These are phyloP conservation scores for Phialophora macrospora DNA, from an alignment of 2,329 filamentous ascomycete species.

Conservation along the genomic window DNA sequence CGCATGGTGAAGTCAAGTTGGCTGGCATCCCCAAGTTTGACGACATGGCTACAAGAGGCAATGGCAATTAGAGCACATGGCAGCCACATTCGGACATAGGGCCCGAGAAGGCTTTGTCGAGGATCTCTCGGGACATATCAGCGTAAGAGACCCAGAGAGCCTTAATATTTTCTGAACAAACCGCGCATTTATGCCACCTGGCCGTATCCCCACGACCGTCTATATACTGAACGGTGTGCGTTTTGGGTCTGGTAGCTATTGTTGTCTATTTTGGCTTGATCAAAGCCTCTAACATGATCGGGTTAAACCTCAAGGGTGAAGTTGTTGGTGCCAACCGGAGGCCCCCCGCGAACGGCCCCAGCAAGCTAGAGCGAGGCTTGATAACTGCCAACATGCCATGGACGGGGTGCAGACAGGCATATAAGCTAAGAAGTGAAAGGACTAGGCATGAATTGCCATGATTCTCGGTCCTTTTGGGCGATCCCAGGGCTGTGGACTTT, in stretches of 20 bases:
- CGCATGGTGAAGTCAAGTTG: conserved; percentile 38
- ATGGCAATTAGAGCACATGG: conserved; percentile 70
- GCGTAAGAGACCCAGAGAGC: conserved; percentile 68
- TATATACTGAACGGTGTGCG: too few species aligned
- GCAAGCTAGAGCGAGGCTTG: too few species aligned
- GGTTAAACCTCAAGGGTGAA: conserved; percentile 66
- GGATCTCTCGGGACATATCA: conserved; percentile 72
- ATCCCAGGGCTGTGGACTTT: too few species aligned
- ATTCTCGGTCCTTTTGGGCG: too few species aligned
- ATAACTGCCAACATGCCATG: too few species aligned
- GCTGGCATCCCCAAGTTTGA: conserved; percentile 59
- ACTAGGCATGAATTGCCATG: too few species aligned
- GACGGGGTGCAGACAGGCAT: too few species aligned
- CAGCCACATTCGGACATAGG: conserved; percentile 71
- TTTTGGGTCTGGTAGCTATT: conserved; percentile 44
- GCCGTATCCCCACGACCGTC: background rate
- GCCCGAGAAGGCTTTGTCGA: conserved; percentile 69
- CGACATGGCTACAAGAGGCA: conserved; percentile 61
- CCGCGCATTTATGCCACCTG: conserved; percentile 42
- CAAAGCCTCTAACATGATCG: conserved; percentile 69
- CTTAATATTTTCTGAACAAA: conserved; percentile 71
- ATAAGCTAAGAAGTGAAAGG: too few species aligned
- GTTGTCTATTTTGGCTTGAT: conserved; percentile 69
- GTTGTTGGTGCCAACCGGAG: conserved; percentile 65
- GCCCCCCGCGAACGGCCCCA: too few species aligned